Conservation (phyloP, 225 moss, liverwort and hornwort species). For the Ulota crispa region DNA sequence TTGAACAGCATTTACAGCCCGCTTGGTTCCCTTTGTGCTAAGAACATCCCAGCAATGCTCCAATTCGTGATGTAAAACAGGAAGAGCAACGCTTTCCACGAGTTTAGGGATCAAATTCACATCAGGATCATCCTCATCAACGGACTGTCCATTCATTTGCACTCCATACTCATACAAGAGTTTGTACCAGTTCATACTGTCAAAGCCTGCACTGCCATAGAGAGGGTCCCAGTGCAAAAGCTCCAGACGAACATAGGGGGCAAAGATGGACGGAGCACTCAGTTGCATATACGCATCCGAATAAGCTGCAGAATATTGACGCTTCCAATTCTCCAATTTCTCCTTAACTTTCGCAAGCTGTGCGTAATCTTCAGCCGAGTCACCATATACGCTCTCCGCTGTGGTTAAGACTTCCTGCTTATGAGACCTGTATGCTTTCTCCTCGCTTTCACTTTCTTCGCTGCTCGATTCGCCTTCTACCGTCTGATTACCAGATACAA, state of each 20-base stretch:
- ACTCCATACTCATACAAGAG: slow-evolving; percentile 78
- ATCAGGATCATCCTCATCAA: slow-evolving; percentile 69
- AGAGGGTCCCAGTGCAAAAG: slow-evolving; percentile 98
- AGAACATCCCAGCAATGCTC: slow-evolving; percentile 95
- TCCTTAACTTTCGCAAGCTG: slow-evolving; percentile 84
- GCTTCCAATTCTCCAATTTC: slow-evolving; percentile 83
- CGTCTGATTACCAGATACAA: slow-evolving; percentile 38
- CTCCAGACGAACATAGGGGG: slow-evolving; percentile 90
- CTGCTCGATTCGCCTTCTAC: slow-evolving; percentile 96
- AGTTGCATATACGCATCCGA: slow-evolving; percentile 90
- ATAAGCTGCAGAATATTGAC: slow-evolving; percentile 68
- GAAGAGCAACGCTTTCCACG: slow-evolving; percentile 94
- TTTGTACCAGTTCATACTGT: slow-evolving; percentile 88
- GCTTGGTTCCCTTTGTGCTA: slow-evolving; percentile 75
- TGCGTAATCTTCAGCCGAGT: slow-evolving; percentile 87
- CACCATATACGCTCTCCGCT: slow-evolving; percentile 81
- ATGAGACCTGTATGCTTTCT: slow-evolving; percentile 77
- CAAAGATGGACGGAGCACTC: slow-evolving; percentile 89
- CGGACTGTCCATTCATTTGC: slow-evolving; percentile 50
- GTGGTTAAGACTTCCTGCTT: slow-evolving; percentile 81
- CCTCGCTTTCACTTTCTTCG: slow-evolving; percentile 97
- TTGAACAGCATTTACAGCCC: slow-evolving; percentile 76
- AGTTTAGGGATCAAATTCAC: slow-evolving; percentile 82
- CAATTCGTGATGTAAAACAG: slow-evolving; percentile 90
- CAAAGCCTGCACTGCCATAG: slow-evolving; percentile 77